A percentile compares a stretch with the other conserved stretches of the same genome.
phyloP scores from a whole-genome alignment of 345 rosid genomes.

The Salix udensis region DNA sequence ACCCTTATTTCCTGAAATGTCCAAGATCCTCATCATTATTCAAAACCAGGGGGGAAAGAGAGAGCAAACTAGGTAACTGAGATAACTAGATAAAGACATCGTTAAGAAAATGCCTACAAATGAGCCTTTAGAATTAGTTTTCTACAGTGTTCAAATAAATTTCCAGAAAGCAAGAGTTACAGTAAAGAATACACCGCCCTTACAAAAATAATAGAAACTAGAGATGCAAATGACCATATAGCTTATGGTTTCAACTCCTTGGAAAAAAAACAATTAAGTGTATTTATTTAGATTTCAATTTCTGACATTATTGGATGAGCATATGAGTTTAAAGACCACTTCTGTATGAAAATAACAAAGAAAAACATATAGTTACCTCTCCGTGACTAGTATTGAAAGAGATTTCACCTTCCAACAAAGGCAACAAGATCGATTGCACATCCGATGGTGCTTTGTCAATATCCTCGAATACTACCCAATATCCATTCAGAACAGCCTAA shows the following conservation, averaged over 20 bases:
- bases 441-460: slow-evolving; percentile 91
- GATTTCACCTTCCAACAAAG: slow-evolving; percentile 75
- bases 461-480: slow-evolving; percentile 94
- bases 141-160: too few species aligned
- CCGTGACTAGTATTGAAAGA: slow-evolving; percentile 65
- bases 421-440: slow-evolving; percentile 72
- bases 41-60: not conserved
- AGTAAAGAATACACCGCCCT: too few species aligned
- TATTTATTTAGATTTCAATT: not conserved
- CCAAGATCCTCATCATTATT: not conserved
- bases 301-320: not conserved
- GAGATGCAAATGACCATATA: too few species aligned
- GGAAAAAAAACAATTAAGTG: not conserved
- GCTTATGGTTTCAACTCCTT: too few species aligned
- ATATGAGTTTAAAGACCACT: not conserved
- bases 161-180: too few species aligned
- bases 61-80: not conserved
- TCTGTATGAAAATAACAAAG: not conserved
- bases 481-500: slow-evolving; percentile 79
- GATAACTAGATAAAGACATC: not conserved
- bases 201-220: too few species aligned
- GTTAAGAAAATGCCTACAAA: not conserved
- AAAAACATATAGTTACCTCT: slow-evolving; percentile 47
- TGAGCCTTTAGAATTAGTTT: too few species aligned
- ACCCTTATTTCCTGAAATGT: slow-evolving; percentile 70